Evolutionary conservation across 1,284 basidiomycete genomes (phyloP).

Genomic region (Flammula alnicola): DNA sequence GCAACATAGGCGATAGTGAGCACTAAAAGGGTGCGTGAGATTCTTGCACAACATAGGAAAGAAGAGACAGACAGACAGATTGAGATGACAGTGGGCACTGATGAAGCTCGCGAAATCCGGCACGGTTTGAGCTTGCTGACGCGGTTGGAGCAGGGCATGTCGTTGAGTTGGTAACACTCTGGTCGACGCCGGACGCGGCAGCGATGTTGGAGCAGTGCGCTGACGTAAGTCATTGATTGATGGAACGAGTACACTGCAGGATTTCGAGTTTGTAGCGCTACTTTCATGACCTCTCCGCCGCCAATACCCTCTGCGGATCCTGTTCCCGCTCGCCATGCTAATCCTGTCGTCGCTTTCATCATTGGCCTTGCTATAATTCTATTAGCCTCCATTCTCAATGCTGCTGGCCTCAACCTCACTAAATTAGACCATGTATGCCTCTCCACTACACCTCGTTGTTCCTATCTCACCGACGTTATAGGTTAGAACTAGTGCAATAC

Average conservation of each 20-base stretch:
- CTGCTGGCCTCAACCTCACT: conserved; percentile 82
- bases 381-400: conserved; percentile 81
- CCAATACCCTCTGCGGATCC: conserved; percentile 8
- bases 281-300: conserved; percentile 18
- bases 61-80: too few relatives aligned
- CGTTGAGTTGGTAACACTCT: too few relatives aligned
- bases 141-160: too few relatives aligned
- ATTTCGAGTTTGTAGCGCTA: neutral
- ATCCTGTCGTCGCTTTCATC: conserved; percentile 74
- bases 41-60: too few relatives aligned
- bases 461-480: conserved; percentile 30
- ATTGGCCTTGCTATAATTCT: conserved; percentile 82
- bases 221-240: conserved; percentile 13
- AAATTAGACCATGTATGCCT: conserved; percentile 79
- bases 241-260: neutral
- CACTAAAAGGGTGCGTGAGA: too few relatives aligned
- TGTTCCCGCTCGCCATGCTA: conserved; percentile 36
- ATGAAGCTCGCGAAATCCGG: too few relatives aligned
- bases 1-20: too few relatives aligned
- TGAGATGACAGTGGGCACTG: too few relatives aligned
- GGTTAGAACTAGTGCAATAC: conserved; percentile 73
- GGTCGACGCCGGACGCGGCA: neutral
- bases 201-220: too few relatives aligned
- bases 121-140: too few relatives aligned
- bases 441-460: neutral